A percentile compares a stretch with the other conserved stretches of the same genome.
Conservation (phyloP, 2,329 filamentous ascomycete species). For the Xylariales sp. region DNA sequence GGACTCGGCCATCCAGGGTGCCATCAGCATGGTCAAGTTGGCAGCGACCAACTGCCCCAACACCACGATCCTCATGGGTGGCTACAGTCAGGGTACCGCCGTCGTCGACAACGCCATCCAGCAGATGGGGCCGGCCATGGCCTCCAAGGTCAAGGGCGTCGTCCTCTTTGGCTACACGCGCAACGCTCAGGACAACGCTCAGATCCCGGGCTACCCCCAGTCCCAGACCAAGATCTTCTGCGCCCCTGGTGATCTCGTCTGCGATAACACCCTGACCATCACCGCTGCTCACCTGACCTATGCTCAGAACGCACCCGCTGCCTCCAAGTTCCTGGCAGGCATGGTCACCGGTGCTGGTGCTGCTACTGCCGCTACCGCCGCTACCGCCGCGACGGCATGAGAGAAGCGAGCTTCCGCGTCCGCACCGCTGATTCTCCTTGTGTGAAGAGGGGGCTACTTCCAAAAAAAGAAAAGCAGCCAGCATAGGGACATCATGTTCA, state of each 20-base stretch:
- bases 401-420: too few relatives aligned
- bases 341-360: too few relatives aligned
- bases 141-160: conserved; percentile 27
- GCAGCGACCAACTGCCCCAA: conserved; percentile 2
- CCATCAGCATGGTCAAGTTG: conserved; percentile 9
- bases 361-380: too few relatives aligned
- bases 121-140: conserved; percentile 16
- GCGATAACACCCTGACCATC: conserved; percentile 28
- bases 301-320: conserved; percentile 12
- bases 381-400: too few relatives aligned
- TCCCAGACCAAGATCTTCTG: conserved; percentile 36
- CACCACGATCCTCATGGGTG: conserved; percentile 1
- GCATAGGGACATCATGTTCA: too few relatives aligned
- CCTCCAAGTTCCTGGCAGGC: conserved; percentile 14
- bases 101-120: conserved; percentile 33
- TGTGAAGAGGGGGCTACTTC: too few relatives aligned
- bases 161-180: conserved; percentile 33
- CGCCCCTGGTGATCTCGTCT: conserved; percentile 33
- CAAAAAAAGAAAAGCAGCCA: too few relatives aligned
- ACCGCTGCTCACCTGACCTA: conserved; percentile 32
- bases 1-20: conserved; percentile 20
- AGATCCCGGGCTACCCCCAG: conserved; percentile 27
- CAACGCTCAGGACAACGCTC: conserved; percentile 27
- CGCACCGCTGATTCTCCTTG: too few relatives aligned
- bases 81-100: conserved; percentile 28